Base-by-base conservation (phyloP, 139 green algal genomes). In the Raphidocelis subcapitata region DNA sequence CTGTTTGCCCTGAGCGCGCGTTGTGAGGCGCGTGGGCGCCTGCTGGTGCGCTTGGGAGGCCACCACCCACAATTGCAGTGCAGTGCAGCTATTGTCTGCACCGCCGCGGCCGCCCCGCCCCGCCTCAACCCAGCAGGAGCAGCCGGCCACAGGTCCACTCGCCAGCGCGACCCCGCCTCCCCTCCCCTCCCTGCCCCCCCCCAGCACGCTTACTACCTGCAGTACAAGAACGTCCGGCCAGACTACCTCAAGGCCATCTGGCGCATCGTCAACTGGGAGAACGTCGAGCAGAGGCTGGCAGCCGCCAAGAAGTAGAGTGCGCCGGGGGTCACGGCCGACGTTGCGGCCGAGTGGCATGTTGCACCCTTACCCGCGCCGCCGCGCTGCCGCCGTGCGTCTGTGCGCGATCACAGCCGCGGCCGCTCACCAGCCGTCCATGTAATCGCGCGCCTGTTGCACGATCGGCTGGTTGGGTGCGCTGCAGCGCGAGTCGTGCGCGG, bases 161-260 rank as follows among this genome's bases (percentile, higher is more conserved):
- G 31, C 51, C 46, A 20, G 29, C 26, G 2, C 47, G 4, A 12
- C 60, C 60, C 8, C 18, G 21, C 24, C 32, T 62, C 5, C n/a
- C 10, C 31, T 72, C 67, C 65, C 81, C 29, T 76, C 72, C 52
- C 33, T 67, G 52, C 54, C 28, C 44, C 1, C 33, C 47, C 55
- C 8, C 41, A 49, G 47, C 57, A 77, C 54, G 76, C 67, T 37
- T 81, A 91, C 73, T 90, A 89, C 74, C 74, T 92, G 73, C 85
- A 97, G 60, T 99, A 99, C 90, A 98, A 97, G 82, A 99, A 99
- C 66, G 90, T 95, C 51, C 84, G 93, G 24, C 92, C 95, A 1
- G 91, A 98, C 72, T 99, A 99, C 83, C 81, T 99, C 8, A 97
- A 97, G 76, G 89, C 87, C 36, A 90, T 99, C 67, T 99, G 95